phyloP scores from a whole-genome alignment of 2,329 filamentous ascomycete species.

The Nemania sp. region DNA sequence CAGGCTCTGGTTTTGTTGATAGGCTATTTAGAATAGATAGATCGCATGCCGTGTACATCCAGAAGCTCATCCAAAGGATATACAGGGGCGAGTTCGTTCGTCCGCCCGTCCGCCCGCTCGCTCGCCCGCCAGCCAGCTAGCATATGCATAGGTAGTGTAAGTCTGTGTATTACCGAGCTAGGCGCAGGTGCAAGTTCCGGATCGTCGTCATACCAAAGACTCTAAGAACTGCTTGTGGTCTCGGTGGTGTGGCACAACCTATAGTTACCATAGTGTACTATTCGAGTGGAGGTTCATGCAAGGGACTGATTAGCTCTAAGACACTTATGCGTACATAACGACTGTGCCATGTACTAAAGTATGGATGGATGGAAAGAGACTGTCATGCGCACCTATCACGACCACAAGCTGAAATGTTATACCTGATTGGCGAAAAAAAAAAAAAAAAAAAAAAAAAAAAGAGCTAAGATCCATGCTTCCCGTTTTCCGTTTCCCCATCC shows the following conservation, averaged over 20 bases:
- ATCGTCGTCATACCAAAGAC: neutral
- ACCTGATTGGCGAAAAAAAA: too few relatives aligned
- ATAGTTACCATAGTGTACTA: too few relatives aligned
- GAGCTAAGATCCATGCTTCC: conserved; percentile 19
- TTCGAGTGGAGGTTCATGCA: conserved; percentile 12
- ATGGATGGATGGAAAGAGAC: neutral
- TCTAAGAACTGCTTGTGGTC: too few relatives aligned
- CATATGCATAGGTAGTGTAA: neutral
- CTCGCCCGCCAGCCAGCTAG: neutral
- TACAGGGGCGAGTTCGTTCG: neutral
- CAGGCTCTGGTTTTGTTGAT: too few relatives aligned
- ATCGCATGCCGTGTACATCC: too few relatives aligned
- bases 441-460: neutral
- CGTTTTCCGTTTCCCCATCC: neutral
- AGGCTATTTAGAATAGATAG: too few relatives aligned
- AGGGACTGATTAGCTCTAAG: neutral
- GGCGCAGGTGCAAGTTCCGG: neutral
- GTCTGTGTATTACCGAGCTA: neutral
- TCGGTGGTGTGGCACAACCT: too few relatives aligned
- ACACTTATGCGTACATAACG: neutral
- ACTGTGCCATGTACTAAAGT: too few relatives aligned
- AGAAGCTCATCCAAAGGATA: too few relatives aligned
- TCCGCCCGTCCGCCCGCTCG: neutral
- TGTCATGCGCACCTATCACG: conserved; percentile 11
- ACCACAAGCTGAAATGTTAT: neutral